phyloP scores from a whole-genome alignment of 2,329 filamentous ascomycete genomes.

The Penicillium sp. region DNA sequence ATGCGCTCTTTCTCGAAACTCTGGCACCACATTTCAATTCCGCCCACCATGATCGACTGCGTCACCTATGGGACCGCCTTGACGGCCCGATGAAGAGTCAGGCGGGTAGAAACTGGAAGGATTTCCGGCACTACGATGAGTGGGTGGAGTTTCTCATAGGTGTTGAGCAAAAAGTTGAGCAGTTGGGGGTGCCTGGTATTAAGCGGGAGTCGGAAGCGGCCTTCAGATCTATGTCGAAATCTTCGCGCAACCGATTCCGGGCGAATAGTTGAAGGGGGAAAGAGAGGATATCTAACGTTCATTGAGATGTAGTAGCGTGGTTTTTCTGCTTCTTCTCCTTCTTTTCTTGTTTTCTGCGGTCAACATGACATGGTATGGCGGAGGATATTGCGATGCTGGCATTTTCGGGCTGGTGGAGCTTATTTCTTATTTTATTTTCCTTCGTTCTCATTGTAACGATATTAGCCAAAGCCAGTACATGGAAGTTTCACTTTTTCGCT shows the following conservation, averaged over 20 bases:
- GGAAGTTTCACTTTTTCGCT: not conserved
- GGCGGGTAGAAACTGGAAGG: constrained; percentile 7
- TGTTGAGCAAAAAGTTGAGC: constrained; percentile 1
- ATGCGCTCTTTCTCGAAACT: constrained; percentile 13
- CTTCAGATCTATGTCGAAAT: not conserved
- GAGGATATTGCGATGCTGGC: not conserved
- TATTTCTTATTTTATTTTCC: not conserved
- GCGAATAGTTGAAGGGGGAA: not conserved
- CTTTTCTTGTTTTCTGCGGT: not conserved
- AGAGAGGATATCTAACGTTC: too few species aligned
- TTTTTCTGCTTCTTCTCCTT: not conserved
- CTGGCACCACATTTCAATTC: constrained; percentile 9
- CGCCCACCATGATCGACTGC: constrained; percentile 12
- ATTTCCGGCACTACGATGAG: constrained; percentile 14
- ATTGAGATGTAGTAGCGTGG: too few species aligned
- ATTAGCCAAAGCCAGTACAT: not conserved
- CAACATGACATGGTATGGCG: not conserved
- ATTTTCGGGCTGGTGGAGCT: not conserved
- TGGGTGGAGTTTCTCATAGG: constrained; percentile 11
- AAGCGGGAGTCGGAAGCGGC: not conserved
- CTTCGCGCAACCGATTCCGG: not conserved
- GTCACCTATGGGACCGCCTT: constrained; percentile 17
- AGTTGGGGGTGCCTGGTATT: not conserved
- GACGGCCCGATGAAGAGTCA: not conserved
- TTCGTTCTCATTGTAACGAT: not conserved